Evolutionary conservation across 2,329 filamentous ascomycete genomes (phyloP).

Genomic region (Aspergillus ibericus): DNA sequence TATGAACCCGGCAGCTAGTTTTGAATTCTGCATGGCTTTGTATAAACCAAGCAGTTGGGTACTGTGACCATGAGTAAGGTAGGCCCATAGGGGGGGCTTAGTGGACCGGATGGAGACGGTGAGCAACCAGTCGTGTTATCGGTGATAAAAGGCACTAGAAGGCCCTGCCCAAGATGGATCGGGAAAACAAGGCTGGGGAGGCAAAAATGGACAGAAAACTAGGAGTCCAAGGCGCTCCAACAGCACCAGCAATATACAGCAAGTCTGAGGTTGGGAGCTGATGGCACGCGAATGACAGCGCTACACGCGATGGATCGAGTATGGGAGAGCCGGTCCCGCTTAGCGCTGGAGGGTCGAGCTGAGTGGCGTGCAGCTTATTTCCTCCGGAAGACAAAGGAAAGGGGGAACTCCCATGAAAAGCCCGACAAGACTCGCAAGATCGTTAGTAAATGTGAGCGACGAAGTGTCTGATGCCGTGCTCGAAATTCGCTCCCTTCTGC

Average conservation of each 20-base stretch:
- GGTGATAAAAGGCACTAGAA: not conserved
- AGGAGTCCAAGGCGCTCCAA: not conserved
- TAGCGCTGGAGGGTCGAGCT: slow-evolving; percentile 2
- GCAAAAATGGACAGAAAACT: not conserved
- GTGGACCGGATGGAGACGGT: slow-evolving; percentile 1
- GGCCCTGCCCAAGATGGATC: not conserved
- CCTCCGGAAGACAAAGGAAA: not conserved
- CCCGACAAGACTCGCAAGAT: not conserved
- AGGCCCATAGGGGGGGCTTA: slow-evolving; percentile 9
- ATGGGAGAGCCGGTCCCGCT: slow-evolving; percentile 3
- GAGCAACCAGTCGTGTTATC: not conserved
- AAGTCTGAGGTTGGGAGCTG: not conserved
- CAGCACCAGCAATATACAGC: not conserved
- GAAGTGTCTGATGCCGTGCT: not conserved
- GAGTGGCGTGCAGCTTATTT: slow-evolving; percentile 3
- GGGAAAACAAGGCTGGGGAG: not conserved
- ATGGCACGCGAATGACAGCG: not conserved
- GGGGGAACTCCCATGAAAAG: not conserved
- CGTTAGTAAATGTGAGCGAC: not conserved
- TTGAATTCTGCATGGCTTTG: slow-evolving; percentile 20
- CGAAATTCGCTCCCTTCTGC: not conserved
- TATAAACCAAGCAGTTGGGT: not conserved
- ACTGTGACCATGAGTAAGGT: slow-evolving; percentile 10
- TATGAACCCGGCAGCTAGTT: slow-evolving; percentile 2
- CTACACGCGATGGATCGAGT: slow-evolving; percentile 5